phyloP scores from a whole-genome alignment of 164 flowering plant species.

The Cinnamomum chago region DNA sequence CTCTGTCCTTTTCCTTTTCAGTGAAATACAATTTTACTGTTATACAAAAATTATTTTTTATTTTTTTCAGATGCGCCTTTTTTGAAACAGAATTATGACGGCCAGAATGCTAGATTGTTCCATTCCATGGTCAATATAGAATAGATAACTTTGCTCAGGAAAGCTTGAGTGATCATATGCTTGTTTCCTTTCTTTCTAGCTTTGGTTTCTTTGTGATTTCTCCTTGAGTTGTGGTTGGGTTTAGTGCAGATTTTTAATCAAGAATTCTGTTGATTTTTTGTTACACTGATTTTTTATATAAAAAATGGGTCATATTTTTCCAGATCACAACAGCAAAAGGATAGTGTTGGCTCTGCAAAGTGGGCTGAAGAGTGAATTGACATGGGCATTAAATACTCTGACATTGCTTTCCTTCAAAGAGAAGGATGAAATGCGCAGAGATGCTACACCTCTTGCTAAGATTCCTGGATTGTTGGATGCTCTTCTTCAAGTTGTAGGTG shows the following conservation, averaged over 20 bases:
- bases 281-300: too few species aligned
- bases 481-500: conserved; percentile 90
- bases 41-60: too few species aligned
- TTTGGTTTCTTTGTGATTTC: too few species aligned
- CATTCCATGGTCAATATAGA: too few species aligned
- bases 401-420: conserved; percentile 98
- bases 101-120: too few species aligned
- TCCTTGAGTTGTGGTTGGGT: background rate
- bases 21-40: too few species aligned
- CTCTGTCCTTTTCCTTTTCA: too few species aligned
- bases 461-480: conserved; percentile 92
- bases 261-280: background rate
- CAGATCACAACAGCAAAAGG: conserved; percentile 93
- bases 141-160: too few species aligned
- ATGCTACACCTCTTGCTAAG: conserved; percentile 88
- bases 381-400: conserved; percentile 93
- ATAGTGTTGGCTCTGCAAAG: conserved; percentile 94
- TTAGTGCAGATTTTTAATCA: background rate
- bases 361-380: conserved; percentile 94
- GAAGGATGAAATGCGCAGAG: conserved; percentile 87
- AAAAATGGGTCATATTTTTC: background rate
- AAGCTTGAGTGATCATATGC: too few species aligned
- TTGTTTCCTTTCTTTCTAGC: background rate
- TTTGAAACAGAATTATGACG: too few species aligned
- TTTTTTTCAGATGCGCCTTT: too few species aligned